Evolutionary conservation across 768 basidiomycete genomes (phyloP), one percentile per base, ranked within the genome.

Genomic region (Termitomyces sp.): DNA sequence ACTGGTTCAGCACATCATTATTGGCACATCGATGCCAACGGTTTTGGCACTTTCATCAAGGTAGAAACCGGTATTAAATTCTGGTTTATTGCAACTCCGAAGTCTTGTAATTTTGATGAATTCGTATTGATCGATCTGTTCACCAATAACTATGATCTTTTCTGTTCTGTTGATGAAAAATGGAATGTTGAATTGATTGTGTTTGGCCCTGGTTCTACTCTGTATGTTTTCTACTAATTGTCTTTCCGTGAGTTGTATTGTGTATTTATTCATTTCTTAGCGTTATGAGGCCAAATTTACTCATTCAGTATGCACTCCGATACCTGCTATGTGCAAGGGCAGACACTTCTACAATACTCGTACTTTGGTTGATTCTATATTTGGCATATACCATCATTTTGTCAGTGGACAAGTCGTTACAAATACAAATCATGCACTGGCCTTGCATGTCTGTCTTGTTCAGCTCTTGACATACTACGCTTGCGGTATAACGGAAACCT

Each of bases 311-410:
- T 9, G 53, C 2, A 60, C 52, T 0, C 51, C 53, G 0, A n/a
- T 25, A 9, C 13, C 38, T 13, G n/a, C 60, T 29, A 56, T 60
- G 16, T 56, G 50, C 41, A 27, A 33, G 27, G 62, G 62, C 7
- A 57, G 54, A 0, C 62, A 63, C 42, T 63, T 45, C 31, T 56
- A 56, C 32, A 4, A 47, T 5, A 40, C 52, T 3, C 38, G 44
- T 11, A 56, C 60, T 1, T 18, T 39, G n/a, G 1, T 3, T 6
- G n/a, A 39, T 18, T 39, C n/a, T 6, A 39, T 39, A 0, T 3
- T 39, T 18, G n/a, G 38, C 5, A 18, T 39, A 4, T 29, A 29
- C 9, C 29, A 29, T 9, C 29, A 29, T 29, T 29, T 29, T 29
- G 29, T 29, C 29, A 39, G 7, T 3, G 9, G 12, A 3, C 4